Evolutionary conservation across 2,329 filamentous ascomycete species (phyloP), one percentile per base, ranked within the genome.

Genomic region (Paraconiothyrium brasiliense): DNA sequence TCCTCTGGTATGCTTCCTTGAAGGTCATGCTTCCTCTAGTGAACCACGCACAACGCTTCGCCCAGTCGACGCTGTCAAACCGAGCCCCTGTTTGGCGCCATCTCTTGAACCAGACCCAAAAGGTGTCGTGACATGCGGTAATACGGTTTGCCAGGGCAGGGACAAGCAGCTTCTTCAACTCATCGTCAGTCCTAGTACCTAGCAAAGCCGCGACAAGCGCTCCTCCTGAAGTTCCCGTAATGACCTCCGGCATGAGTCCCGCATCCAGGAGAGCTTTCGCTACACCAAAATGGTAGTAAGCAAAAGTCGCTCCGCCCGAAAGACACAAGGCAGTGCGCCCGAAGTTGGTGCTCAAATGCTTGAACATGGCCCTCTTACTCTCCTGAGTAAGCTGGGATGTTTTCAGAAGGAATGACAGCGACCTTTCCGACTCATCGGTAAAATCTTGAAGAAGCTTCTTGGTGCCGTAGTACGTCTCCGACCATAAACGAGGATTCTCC

Each of bases 381-480:
- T 94, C 90, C 20, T 84, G 77, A 4, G 86, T 83, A 35, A 97
- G 82, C 67, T 91, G 87, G 35, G 86, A 84, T 10, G 90, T 93
- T 48, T 86, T 82, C 3, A 90, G 81, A 11, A 98, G 81, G 64
- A 95, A 87, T 55, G 85, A 83, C 50, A 97, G 83, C 34, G 85
- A 86, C 2, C 79, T 85, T 82, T 91, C 89, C 52, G 91, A 90
- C 80, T 98, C 94, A 63, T 97, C 92, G 48, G 97, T 83, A 73
- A 94, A 98, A 58, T 90, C 89, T 79, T 98, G 95, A 34, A 97
- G 92, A 66, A 97, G 80, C 63, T 95, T 88, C 79, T 99, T 99
- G n/a, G 95, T 98, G 35, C 95, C 95, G 70, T 93, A 97, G 76
- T 99, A 99, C 3, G 94, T 97, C 81, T 98, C 94, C 71, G 92